These are phyloP conservation scores for Backusella parvicylindrica DNA, from an alignment of 192 early-diverging fungal genomes.

Conservation along the genomic window DNA sequence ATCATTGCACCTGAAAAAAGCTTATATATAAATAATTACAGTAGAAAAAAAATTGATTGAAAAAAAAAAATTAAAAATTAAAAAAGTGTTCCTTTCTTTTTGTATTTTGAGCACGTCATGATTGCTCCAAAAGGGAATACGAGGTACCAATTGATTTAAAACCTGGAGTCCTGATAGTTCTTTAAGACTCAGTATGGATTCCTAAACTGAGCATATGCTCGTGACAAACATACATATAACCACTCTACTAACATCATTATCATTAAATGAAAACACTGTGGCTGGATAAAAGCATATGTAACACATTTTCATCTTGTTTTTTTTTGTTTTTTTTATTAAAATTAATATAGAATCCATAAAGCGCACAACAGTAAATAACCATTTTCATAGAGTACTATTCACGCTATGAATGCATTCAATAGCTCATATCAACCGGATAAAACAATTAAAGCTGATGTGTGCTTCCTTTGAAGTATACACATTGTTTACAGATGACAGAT, in stretches of 20 bases:
- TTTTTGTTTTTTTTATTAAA: too few relatives aligned
- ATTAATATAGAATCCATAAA: too few relatives aligned
- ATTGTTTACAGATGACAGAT: neutral
- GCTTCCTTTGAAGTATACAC: too few relatives aligned
- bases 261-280: neutral
- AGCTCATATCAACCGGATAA: neutral
- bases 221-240: neutral
- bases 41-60: neutral
- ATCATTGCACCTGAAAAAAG: neutral
- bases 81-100: conserved; percentile 1
- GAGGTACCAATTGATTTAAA: conserved; percentile 3
- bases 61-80: neutral
- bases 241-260: neutral
- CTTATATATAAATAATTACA: conserved; percentile 3
- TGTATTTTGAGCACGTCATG: neutral
- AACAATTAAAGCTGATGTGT: neutral
- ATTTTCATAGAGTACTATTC: too few relatives aligned
- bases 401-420: neutral
- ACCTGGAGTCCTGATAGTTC: neutral
- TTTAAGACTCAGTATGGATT: neutral
- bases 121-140: neutral
- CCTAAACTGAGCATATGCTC: neutral
- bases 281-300: too few relatives aligned
- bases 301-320: too few relatives aligned
- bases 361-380: too few relatives aligned